These are phyloP conservation scores for Exophiala mesophila DNA, from an alignment of 2,329 filamentous ascomycete species.

Conservation along the genomic window DNA sequence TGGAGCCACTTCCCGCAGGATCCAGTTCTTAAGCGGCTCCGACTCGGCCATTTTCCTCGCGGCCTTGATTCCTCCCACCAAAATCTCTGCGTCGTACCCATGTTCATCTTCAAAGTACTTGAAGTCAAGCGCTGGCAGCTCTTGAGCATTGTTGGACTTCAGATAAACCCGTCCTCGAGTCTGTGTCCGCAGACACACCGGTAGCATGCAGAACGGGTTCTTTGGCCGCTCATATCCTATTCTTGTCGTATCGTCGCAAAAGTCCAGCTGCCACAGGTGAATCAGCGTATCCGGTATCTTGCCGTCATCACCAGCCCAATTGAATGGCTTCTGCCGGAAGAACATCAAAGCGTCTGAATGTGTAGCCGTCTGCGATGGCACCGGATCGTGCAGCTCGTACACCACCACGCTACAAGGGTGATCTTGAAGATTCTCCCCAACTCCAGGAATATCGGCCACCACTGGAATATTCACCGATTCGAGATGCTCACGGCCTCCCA, in stretches of 20 bases:
- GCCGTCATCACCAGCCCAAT: neutral
- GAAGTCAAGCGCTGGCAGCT: constrained; percentile 22
- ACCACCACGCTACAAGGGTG: constrained; percentile 15
- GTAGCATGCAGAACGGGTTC: constrained; percentile 1
- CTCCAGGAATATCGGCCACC: constrained; percentile 21
- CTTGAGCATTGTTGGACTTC: constrained; percentile 20
- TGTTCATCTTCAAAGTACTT: constrained; percentile 1
- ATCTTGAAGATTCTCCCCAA: constrained; percentile 29
- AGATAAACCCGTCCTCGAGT: constrained; percentile 22
- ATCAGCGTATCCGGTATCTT: neutral
- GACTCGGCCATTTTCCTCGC: neutral
- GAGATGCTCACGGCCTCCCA: constrained; percentile 30
- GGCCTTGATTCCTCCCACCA: neutral
- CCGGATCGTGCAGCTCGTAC: constrained; percentile 1
- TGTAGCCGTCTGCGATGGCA: neutral
- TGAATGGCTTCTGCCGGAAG: neutral
- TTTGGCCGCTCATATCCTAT: neutral
- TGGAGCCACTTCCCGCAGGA: neutral
- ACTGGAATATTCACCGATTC: constrained; percentile 32
- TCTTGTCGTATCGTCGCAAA: neutral
- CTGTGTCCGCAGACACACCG: constrained; percentile 11
- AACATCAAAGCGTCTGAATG: neutral
- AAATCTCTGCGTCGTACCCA: neutral
- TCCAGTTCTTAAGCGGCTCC: neutral
- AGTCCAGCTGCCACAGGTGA: neutral